phyloP scores from a whole-genome alignment of 306 rosid species.

The Pueraria montana region DNA sequence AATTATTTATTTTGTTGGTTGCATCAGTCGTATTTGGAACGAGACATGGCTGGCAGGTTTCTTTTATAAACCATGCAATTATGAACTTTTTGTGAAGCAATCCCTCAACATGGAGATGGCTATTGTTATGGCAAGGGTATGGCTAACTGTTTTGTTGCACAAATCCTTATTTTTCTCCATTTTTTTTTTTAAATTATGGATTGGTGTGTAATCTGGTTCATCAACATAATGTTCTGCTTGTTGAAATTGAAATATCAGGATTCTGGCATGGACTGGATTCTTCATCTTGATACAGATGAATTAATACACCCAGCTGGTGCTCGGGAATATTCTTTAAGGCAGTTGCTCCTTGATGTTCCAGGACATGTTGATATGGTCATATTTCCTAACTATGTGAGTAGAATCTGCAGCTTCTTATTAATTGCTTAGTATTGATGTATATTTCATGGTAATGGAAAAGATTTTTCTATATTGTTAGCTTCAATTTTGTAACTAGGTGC shows the following conservation, averaged over 20 bases:
- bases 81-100: constrained; percentile 98
- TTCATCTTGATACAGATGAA: constrained; percentile 97
- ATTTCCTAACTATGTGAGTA: constrained; percentile 93
- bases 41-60: constrained; percentile 97
- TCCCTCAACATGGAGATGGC: constrained; percentile 99
- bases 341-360: constrained; percentile 90
- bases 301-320: constrained; percentile 95
- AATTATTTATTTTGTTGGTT: constrained; percentile 41
- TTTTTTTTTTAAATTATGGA: not conserved
- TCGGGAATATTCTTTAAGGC: constrained; percentile 90
- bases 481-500: constrained; percentile 47
- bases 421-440: constrained; percentile 31
- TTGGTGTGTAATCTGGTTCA: constrained; percentile 25
- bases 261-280: constrained; percentile 96
- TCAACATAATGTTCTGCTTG: constrained; percentile 34
- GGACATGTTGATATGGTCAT: constrained; percentile 94
- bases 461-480: constrained; percentile 16
- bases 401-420: constrained; percentile 41
- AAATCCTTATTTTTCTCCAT: not conserved
- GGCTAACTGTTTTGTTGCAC: constrained; percentile 38
- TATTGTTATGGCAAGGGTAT: constrained; percentile 98
- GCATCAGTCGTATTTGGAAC: constrained; percentile 95
- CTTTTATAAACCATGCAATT: constrained; percentile 99
- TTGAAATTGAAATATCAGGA: constrained; percentile 66
- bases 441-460: constrained; percentile 33